Evolutionary conservation across 805 yeast species (phyloP).

Genomic region (Debaryomyces maramus): DNA sequence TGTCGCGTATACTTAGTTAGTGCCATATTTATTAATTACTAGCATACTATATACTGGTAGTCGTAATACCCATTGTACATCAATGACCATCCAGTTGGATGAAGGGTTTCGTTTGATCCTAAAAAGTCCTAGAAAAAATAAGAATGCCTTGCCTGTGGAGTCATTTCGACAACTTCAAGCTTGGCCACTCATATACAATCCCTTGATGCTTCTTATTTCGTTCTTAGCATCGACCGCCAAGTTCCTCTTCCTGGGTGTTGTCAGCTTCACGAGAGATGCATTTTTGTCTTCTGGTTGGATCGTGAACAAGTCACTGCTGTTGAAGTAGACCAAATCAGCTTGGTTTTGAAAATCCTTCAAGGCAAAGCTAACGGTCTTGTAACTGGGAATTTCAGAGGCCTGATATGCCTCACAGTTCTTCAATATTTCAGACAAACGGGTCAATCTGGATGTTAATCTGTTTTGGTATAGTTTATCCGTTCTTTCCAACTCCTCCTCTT

Average conservation of each 20-base stretch:
- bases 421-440: slow-evolving; percentile 21
- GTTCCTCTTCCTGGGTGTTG: slow-evolving; percentile 21
- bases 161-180: too few species aligned
- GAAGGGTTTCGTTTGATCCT: too few species aligned
- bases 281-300: slow-evolving; percentile 10
- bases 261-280: background rate
- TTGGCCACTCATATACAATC: slow-evolving; percentile 45
- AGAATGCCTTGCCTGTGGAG: too few species aligned
- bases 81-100: too few species aligned
- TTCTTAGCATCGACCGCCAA: slow-evolving; percentile 35
- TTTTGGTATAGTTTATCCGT: slow-evolving; percentile 28
- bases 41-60: too few species aligned
- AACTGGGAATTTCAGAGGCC: slow-evolving; percentile 33
- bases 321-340: slow-evolving; percentile 36
- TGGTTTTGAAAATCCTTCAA: slow-evolving; percentile 38
- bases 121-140: too few species aligned
- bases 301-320: slow-evolving; percentile 29
- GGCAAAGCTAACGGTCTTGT: slow-evolving; percentile 24
- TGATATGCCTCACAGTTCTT: slow-evolving; percentile 27
- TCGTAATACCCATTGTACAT: too few species aligned
- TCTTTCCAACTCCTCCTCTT: slow-evolving; percentile 15
- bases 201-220: slow-evolving; percentile 43
- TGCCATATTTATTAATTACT: too few species aligned
- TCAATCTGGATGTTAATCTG: slow-evolving; percentile 23
- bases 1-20: too few species aligned